These are phyloP conservation scores for Aquilaria agallochum DNA, from an alignment of 441 rosid species.

Conservation along the genomic window DNA sequence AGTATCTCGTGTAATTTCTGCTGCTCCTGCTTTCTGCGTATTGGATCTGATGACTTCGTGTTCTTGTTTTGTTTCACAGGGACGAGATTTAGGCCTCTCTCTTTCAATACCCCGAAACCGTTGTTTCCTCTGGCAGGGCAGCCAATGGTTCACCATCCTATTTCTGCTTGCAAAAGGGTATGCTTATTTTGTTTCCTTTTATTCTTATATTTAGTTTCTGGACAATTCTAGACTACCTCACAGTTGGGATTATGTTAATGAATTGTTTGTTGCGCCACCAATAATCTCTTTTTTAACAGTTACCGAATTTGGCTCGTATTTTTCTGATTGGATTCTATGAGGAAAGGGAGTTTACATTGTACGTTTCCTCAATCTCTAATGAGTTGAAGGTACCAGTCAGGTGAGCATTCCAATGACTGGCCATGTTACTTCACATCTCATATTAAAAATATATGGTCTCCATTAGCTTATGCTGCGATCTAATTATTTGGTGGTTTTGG, in stretches of 20 bases:
- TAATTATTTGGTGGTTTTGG: constrained; percentile 3
- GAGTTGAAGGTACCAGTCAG: constrained; percentile 85
- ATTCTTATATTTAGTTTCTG: neutral
- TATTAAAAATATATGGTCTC: constrained; percentile 3
- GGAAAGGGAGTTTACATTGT: constrained; percentile 75
- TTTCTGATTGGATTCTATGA: constrained; percentile 86
- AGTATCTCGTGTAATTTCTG: neutral
- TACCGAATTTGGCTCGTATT: constrained; percentile 71
- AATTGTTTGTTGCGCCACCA: constrained; percentile 6
- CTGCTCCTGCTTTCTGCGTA: neutral
- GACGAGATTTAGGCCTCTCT: constrained; percentile 83
- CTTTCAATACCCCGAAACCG: constrained; percentile 79
- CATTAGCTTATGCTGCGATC: neutral
- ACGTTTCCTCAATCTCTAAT: constrained; percentile 79
- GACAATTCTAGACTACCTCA: neutral
- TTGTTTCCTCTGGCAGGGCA: constrained; percentile 91
- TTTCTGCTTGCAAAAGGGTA: constrained; percentile 91
- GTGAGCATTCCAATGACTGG: constrained; percentile 25
- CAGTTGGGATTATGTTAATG: neutral
- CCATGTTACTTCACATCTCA: constrained; percentile 3
- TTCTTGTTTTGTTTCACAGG: constrained; percentile 32
- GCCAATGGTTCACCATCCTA: constrained; percentile 94
- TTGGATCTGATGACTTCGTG: neutral
- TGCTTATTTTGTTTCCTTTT: neutral
- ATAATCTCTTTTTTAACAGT: constrained; percentile 29